phyloP scores from a whole-genome alignment of 495 filamentous ascomycete genomes.

The Xylaria acuta region DNA sequence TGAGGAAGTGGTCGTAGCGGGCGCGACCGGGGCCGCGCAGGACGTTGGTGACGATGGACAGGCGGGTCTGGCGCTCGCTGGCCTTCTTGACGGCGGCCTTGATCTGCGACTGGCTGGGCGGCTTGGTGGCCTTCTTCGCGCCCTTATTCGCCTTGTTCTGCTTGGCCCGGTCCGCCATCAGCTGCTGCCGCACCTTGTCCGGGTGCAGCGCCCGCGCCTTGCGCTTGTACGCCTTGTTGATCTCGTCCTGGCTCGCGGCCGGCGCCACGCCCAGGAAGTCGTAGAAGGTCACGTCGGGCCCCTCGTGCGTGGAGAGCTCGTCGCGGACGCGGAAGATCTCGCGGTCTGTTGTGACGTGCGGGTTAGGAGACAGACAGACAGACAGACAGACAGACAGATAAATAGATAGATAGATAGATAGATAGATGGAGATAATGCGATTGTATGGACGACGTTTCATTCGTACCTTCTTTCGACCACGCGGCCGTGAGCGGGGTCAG shows the following conservation, averaged over 20 bases:
- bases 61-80: slow-evolving; percentile 76
- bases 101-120: slow-evolving; percentile 74
- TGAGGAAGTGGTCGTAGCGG: slow-evolving; percentile 94
- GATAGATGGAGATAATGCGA: slow-evolving; percentile 22
- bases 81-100: slow-evolving; percentile 76
- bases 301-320: slow-evolving; percentile 80
- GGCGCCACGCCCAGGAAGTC: slow-evolving; percentile 80
- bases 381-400: too few species aligned
- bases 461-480: slow-evolving; percentile 84
- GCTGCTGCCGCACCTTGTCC: slow-evolving; percentile 89
- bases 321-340: slow-evolving; percentile 96
- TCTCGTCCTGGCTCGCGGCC: slow-evolving; percentile 80
- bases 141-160: slow-evolving; percentile 55
- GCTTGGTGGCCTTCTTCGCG: slow-evolving; percentile 70
- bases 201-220: slow-evolving; percentile 83
- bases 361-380: slow-evolving; percentile 14
- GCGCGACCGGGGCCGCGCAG: slow-evolving; percentile 79
- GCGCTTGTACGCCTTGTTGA: slow-evolving; percentile 92
- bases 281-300: slow-evolving; percentile 88
- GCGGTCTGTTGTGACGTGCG: slow-evolving; percentile 70
- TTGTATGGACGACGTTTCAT: not conserved
- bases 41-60: slow-evolving; percentile 83
- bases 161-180: slow-evolving; percentile 73
- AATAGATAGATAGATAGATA: too few species aligned
- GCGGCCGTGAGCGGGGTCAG: slow-evolving; percentile 69